These are phyloP conservation scores for Myochromella boudieri DNA, from an alignment of 768 basidiomycete genomes.

Conservation along the genomic window DNA sequence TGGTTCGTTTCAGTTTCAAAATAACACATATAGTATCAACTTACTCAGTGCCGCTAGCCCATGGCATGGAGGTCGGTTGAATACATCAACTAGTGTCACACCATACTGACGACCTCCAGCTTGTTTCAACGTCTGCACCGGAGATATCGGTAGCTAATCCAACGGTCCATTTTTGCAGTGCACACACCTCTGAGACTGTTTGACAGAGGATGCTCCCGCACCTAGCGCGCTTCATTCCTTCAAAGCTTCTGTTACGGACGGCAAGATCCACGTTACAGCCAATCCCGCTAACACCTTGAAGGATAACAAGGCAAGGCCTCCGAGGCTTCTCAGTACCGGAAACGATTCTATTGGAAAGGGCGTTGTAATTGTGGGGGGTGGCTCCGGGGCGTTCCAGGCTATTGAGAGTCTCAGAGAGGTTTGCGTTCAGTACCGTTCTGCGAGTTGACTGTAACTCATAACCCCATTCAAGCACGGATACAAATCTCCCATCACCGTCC, in stretches of 20 bases:
- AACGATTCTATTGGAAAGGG: slow-evolving; percentile 53
- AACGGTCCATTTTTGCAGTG: slow-evolving; percentile 12
- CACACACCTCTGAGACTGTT: slow-evolving; percentile 11
- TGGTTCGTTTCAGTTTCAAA: slow-evolving; percentile 47
- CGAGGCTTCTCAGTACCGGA: slow-evolving; percentile 50
- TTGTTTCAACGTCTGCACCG: slow-evolving; percentile 84
- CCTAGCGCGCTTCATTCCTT: slow-evolving; percentile 79
- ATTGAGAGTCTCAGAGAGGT: slow-evolving; percentile 85
- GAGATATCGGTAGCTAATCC: slow-evolving; percentile 64
- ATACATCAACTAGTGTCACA: too few species aligned
- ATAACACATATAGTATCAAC: background rate
- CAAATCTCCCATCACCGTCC: slow-evolving; percentile 70
- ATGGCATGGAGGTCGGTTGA: slow-evolving; percentile 76
- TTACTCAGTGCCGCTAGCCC: slow-evolving; percentile 54
- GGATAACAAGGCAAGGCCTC: slow-evolving; percentile 63
- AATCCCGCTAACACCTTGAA: slow-evolving; percentile 59
- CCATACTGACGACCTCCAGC: slow-evolving; percentile 45
- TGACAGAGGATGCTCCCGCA: slow-evolving; percentile 84
- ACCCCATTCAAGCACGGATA: slow-evolving; percentile 61
- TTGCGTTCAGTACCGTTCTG: slow-evolving; percentile 6
- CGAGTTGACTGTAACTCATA: background rate
- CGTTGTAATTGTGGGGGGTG: slow-evolving; percentile 85
- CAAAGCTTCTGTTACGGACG: slow-evolving; percentile 61
- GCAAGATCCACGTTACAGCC: slow-evolving; percentile 81
- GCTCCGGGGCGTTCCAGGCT: slow-evolving; percentile 73